Percentiles rank a stretch among this genome's conserved stretches.
These are phyloP conservation scores for Daldinia decipiens DNA, from an alignment of 495 filamentous ascomycete genomes.

Conservation along the genomic window DNA sequence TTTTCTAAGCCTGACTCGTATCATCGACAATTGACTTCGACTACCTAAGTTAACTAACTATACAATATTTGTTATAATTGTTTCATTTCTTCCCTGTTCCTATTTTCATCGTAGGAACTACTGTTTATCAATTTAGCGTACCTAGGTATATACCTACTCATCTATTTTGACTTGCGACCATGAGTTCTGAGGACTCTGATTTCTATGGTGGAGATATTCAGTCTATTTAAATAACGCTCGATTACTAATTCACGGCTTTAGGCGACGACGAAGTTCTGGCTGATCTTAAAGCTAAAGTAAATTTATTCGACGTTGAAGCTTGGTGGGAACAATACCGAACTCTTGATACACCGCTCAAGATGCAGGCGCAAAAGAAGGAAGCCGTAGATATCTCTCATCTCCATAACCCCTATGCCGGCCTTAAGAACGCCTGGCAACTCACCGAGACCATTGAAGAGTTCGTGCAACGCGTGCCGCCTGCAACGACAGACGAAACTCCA, in stretches of 20 bases:
- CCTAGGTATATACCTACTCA: constrained; percentile 6
- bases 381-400: constrained; percentile 36
- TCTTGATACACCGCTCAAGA: constrained; percentile 43
- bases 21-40: constrained; percentile 1
- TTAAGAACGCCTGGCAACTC: constrained; percentile 59
- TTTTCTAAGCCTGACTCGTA: background rate
- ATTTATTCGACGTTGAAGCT: constrained; percentile 56
- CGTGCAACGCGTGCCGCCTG: constrained; percentile 71
- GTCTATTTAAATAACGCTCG: constrained; percentile 5
- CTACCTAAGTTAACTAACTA: background rate
- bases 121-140: background rate
- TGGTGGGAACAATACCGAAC: constrained; percentile 56
- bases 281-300: constrained; percentile 48
- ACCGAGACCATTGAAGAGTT: constrained; percentile 71
- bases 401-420: constrained; percentile 59
- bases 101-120: background rate
- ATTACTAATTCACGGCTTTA: constrained; percentile 47
- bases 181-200: constrained; percentile 74
- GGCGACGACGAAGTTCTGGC: constrained; percentile 63
- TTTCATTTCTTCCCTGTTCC: background rate
- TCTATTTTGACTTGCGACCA: constrained; percentile 17
- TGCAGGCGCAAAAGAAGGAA: constrained; percentile 36
- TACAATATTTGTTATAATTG: background rate
- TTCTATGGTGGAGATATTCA: constrained; percentile 68
- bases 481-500: constrained; percentile 56